phyloP scores from a whole-genome alignment of 2,329 filamentous ascomycete genomes.

The Colletotrichum nymphaeae region DNA sequence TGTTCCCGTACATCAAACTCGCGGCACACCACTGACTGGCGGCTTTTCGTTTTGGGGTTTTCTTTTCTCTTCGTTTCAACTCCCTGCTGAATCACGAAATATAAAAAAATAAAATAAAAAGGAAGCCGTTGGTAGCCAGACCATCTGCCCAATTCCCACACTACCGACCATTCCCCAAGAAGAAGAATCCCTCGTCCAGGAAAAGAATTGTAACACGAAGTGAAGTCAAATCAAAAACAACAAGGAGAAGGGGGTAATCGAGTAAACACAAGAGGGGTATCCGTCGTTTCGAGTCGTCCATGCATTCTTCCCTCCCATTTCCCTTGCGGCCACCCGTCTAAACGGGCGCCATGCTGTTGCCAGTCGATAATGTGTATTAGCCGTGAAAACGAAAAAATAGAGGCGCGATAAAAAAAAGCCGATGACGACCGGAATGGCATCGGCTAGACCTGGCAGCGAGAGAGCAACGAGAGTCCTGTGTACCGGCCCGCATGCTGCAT shows the following conservation, averaged over 20 bases:
- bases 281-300: constrained; percentile 58
- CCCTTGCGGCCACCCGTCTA: constrained; percentile 43
- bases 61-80: constrained; percentile 37
- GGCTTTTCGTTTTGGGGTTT: constrained; percentile 36
- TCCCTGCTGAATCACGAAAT: constrained; percentile 29
- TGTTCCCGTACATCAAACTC: constrained; percentile 36
- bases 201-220: constrained; percentile 31
- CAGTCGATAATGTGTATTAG: constrained; percentile 51
- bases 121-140: constrained; percentile 36
- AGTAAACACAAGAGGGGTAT: constrained; percentile 50
- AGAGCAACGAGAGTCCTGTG: constrained; percentile 36
- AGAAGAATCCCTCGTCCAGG: constrained; percentile 18
- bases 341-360: constrained; percentile 49
- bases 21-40: constrained; percentile 14
- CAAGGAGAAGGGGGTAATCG: constrained; percentile 36
- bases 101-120: constrained; percentile 31
- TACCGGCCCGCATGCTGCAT: constrained; percentile 31
- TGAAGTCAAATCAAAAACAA: constrained; percentile 29
- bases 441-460: constrained; percentile 24
- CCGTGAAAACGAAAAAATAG: constrained; percentile 27
- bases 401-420: constrained; percentile 16
- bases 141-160: constrained; percentile 23
- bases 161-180: constrained; percentile 25
- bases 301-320: constrained; percentile 53
- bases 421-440: not conserved